These are phyloP conservation scores for Mycena epipterygia DNA, from an alignment of 768 basidiomycete species.

Conservation along the genomic window DNA sequence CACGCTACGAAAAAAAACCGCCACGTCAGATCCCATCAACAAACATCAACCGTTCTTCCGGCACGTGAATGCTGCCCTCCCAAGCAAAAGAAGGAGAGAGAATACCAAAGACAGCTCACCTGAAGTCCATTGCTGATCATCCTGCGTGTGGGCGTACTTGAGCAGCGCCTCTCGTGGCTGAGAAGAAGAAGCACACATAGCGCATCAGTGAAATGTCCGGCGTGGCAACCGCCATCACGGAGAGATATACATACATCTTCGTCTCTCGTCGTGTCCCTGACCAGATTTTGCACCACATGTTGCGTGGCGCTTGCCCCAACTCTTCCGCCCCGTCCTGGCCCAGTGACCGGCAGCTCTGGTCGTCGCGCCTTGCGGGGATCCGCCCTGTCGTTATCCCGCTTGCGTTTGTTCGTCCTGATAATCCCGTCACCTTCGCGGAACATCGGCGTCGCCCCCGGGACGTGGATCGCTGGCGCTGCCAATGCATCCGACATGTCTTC, in stretches of 20 bases:
- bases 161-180: slow-evolving; percentile 98
- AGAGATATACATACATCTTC: slow-evolving; percentile 85
- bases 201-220: slow-evolving; percentile 33
- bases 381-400: slow-evolving; percentile 88
- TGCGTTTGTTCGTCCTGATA: slow-evolving; percentile 85
- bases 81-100: slow-evolving; percentile 33
- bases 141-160: slow-evolving; percentile 87
- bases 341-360: slow-evolving; percentile 93
- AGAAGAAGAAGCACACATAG: slow-evolving; percentile 39
- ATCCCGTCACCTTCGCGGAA: slow-evolving; percentile 86
- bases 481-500: slow-evolving; percentile 93
- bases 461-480: slow-evolving; percentile 89
- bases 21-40: slow-evolving; percentile 73
- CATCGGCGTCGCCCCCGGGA: slow-evolving; percentile 93
- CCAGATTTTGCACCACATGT: slow-evolving; percentile 95
- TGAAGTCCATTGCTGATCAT: slow-evolving; percentile 87
- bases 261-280: slow-evolving; percentile 90
- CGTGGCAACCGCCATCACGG: slow-evolving; percentile 44
- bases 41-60: slow-evolving; percentile 50
- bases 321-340: slow-evolving; percentile 93
- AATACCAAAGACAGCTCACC: slow-evolving; percentile 66
- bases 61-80: slow-evolving; percentile 15
- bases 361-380: slow-evolving; percentile 94
- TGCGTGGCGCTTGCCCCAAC: slow-evolving; percentile 98
- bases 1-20: slow-evolving; percentile 80